Evolutionary conservation across 2,329 filamentous ascomycete species (phyloP).

Genomic region (Monilinia fructicola): DNA sequence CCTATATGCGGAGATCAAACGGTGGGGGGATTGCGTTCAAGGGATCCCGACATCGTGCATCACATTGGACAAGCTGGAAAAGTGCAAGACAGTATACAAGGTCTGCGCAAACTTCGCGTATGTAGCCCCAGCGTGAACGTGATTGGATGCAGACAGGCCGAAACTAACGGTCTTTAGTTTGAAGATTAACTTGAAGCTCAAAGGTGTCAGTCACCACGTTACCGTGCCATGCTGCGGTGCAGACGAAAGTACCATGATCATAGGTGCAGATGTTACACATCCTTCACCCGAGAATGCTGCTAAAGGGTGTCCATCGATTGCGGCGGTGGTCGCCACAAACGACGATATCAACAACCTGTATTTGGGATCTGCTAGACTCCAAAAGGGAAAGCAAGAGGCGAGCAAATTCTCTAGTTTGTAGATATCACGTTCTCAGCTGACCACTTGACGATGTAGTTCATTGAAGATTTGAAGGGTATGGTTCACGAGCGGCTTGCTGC

Average conservation of each 20-base stretch:
- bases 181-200: constrained; percentile 2
- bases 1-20: neutral
- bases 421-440: neutral
- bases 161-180: neutral
- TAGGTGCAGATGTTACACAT: constrained; percentile 13
- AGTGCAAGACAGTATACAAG: neutral
- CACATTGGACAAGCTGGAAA: no score
- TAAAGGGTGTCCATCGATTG: neutral
- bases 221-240: neutral
- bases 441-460: neutral
- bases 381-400: constrained; percentile 9
- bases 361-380: neutral
- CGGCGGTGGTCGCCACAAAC: neutral
- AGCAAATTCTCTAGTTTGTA: neutral
- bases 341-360: neutral
- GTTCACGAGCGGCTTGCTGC: neutral
- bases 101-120: neutral
- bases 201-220: neutral
- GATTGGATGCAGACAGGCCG: neutral
- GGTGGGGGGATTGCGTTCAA: constrained; percentile 1
- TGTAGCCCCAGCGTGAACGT: neutral
- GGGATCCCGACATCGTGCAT: neutral
- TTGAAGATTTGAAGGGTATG: neutral
- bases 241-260: neutral
- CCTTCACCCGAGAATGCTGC: neutral